Evolutionary conservation across 257 asterid species (phyloP).

Genomic region (Solanum commersonii): DNA sequence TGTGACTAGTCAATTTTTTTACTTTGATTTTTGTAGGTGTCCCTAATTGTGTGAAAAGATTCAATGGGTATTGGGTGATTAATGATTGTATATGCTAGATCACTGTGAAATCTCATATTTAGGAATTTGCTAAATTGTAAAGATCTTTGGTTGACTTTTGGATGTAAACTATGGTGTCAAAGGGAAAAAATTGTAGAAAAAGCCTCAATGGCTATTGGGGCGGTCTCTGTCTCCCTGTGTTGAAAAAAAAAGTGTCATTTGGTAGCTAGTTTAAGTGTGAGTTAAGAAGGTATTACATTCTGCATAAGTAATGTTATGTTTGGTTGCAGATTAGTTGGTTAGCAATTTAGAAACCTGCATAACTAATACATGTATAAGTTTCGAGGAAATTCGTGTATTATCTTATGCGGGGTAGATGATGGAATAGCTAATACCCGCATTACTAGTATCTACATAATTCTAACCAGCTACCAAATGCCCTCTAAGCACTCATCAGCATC

Average conservation of each 20-base stretch:
- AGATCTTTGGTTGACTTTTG: not conserved
- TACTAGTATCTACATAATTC: not conserved
- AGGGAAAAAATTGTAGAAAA: not conserved
- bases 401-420: not conserved
- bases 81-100: not conserved
- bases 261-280: not conserved
- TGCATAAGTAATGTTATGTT: not conserved
- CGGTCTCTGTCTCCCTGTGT: not conserved
- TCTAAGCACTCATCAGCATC: not conserved
- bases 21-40: not conserved
- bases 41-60: not conserved
- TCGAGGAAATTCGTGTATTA: not conserved
- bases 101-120: not conserved
- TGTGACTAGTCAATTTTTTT: not conserved
- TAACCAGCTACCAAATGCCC: not conserved
- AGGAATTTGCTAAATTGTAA: not conserved
- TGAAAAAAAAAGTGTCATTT: not conserved
- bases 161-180: not conserved
- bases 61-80: not conserved
- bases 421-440: not conserved
- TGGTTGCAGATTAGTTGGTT: not conserved
- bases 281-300: not conserved
- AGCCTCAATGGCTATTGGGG: not conserved
- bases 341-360: not conserved
- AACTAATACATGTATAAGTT: no score